phyloP scores from a whole-genome alignment of 768 basidiomycete species.

The Suillus ampliporus region DNA sequence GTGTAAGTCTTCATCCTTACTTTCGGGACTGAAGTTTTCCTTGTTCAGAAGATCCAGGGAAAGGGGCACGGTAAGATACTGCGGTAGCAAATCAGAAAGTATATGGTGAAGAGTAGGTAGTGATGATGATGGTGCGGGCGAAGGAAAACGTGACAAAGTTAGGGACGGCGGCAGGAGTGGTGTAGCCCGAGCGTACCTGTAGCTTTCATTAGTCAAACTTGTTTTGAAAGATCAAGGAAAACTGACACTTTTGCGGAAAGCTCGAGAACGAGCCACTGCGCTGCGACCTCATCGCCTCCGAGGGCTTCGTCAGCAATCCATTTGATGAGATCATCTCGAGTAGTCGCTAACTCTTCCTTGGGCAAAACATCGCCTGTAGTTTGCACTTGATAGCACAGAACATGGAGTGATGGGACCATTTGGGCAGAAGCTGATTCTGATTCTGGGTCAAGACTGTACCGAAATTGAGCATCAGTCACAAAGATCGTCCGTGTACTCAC shows the following conservation, averaged over 20 bases:
- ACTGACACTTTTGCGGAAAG: conserved; percentile 69
- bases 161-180: conserved; percentile 72
- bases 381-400: conserved; percentile 50
- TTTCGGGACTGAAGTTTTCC: conserved; percentile 63
- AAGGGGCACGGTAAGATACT: conserved; percentile 59
- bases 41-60: conserved; percentile 68
- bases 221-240: conserved; percentile 9
- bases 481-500: conserved; percentile 45
- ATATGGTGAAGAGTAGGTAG: conserved; percentile 58
- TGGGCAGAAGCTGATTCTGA: conserved; percentile 42
- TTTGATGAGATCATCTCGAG: conserved; percentile 58
- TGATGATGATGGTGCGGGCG: conserved; percentile 35
- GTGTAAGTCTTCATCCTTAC: conserved; percentile 73
- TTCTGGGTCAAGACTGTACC: conserved; percentile 46
- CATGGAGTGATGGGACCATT: conserved; percentile 70
- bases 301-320: conserved; percentile 80
- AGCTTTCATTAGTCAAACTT: conserved; percentile 7
- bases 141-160: conserved; percentile 67
- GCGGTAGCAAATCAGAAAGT: conserved; percentile 64
- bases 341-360: conserved; percentile 9
- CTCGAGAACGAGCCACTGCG: conserved; percentile 76
- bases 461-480: conserved; percentile 5
- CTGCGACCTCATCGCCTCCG: conserved; percentile 68
- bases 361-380: conserved; percentile 6
- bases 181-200: conserved; percentile 69